Evolutionary conservation across 345 rosid genomes (phyloP).

Genomic region (Melaleuca quinquenervia): DNA sequence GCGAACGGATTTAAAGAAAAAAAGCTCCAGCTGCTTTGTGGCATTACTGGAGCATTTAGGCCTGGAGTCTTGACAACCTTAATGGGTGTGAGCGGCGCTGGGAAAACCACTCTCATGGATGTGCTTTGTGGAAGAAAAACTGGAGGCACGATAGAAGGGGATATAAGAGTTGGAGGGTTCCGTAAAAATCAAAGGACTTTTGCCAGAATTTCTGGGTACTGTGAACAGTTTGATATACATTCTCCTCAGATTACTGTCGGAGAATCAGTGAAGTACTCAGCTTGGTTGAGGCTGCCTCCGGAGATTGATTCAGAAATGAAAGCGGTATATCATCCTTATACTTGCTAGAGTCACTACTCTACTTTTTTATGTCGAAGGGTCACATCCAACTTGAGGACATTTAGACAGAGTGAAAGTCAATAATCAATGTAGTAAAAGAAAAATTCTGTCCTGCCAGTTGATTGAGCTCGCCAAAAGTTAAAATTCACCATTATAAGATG

Average conservation of each 20-base stretch:
- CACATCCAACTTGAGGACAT: not conserved
- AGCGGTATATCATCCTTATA: not conserved
- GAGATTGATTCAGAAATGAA: slow-evolving; percentile 24
- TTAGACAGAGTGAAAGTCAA: not conserved
- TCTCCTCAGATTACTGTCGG: slow-evolving; percentile 62
- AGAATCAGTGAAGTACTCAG: slow-evolving; percentile 73
- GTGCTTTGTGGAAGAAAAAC: slow-evolving; percentile 88
- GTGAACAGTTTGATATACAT: slow-evolving; percentile 80
- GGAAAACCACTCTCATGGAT: slow-evolving; percentile 80
- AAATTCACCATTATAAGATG: not conserved
- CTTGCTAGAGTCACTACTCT: not conserved
- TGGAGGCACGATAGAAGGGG: slow-evolving; percentile 59
- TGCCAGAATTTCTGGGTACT: slow-evolving; percentile 79
- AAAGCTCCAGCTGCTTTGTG: slow-evolving; percentile 51
- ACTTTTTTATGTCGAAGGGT: not conserved
- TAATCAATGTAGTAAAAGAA: not conserved
- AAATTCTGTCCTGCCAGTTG: not conserved
- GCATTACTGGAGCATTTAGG: slow-evolving; percentile 53
- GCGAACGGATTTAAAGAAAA: slow-evolving; percentile 29
- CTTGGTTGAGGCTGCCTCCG: slow-evolving; percentile 67
- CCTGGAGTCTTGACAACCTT: slow-evolving; percentile 76
- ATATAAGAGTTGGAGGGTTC: slow-evolving; percentile 51
- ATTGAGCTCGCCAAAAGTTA: not conserved
- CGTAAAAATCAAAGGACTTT: slow-evolving; percentile 66
- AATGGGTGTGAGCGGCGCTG: slow-evolving; percentile 92